Conservation (phyloP, 1,284 basidiomycete genomes). For the Naganishia cerealis region DNA sequence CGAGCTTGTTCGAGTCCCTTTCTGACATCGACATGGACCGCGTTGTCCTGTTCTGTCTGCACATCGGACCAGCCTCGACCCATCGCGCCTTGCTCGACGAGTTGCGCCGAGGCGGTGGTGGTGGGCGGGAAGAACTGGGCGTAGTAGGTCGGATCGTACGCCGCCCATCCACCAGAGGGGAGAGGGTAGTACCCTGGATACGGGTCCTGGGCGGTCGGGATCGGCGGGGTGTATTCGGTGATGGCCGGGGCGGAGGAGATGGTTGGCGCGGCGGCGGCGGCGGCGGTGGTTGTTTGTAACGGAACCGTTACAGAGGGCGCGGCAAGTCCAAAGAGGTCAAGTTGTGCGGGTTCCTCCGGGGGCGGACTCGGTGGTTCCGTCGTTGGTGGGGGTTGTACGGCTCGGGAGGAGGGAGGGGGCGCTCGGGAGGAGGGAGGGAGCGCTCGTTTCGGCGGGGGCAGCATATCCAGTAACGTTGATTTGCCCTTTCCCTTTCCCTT, state of each 20-base stretch:
- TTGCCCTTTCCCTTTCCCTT: conserved; percentile 44
- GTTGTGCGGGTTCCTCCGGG: conserved; percentile 32
- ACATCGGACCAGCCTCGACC: conserved; percentile 50
- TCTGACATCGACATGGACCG: conserved; percentile 46
- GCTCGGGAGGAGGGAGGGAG: conserved; percentile 33
- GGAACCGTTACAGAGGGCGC: conserved; percentile 23
- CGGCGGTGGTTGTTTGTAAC: conserved; percentile 13
- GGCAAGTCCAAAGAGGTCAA: conserved; percentile 52
- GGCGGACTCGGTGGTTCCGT: neutral
- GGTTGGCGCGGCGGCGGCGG: conserved; percentile 32
- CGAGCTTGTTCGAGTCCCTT: conserved; percentile 42
- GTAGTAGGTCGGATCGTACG: conserved; percentile 75
- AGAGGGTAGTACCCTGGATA: conserved; percentile 87
- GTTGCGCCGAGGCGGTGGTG: neutral
- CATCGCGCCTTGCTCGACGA: conserved; percentile 38
- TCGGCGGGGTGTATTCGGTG: conserved; percentile 68
- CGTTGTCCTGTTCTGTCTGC: conserved; percentile 32
- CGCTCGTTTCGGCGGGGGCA: conserved; percentile 53
- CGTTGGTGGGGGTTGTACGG: neutral
- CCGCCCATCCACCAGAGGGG: conserved; percentile 74
- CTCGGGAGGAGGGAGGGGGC: neutral
- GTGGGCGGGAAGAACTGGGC: conserved; percentile 59
- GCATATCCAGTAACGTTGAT: conserved; percentile 50
- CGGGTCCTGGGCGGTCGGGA: conserved; percentile 70
- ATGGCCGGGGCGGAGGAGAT: conserved; percentile 50